These are phyloP conservation scores for Rickenella mellea DNA, from an alignment of 768 basidiomycete species.

Conservation along the genomic window DNA sequence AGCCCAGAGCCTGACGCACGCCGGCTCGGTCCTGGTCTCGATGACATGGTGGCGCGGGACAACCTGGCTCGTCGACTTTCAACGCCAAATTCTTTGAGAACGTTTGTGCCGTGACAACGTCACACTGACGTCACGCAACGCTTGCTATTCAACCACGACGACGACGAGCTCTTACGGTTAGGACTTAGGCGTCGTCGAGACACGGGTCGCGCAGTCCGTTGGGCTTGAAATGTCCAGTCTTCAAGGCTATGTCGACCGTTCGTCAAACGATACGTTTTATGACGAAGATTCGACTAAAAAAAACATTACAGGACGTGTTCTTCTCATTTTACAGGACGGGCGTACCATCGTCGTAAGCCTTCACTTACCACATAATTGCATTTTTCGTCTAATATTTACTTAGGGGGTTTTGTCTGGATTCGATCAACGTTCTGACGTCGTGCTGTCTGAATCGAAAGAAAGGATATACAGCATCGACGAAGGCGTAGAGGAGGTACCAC, in stretches of 20 bases:
- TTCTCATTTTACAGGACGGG: constrained; percentile 93
- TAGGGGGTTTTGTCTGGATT: constrained; percentile 88
- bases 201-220: neutral
- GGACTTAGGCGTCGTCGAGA: neutral
- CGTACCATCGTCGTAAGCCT: constrained; percentile 80
- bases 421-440: constrained; percentile 94
- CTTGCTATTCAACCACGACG: neutral
- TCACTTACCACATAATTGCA: neutral
- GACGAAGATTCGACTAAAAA: neutral
- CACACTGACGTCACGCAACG: neutral
- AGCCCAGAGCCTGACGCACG: neutral
- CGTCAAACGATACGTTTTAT: neutral
- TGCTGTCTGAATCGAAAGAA: constrained; percentile 89
- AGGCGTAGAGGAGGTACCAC: constrained; percentile 87
- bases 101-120: neutral
- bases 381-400: neutral
- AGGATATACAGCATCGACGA: constrained; percentile 87
- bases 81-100: neutral
- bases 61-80: neutral
- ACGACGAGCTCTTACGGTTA: neutral
- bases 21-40: neutral
- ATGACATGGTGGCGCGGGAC: too few species aligned
- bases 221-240: constrained; percentile 64
- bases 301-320: constrained; percentile 59
- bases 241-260: constrained; percentile 86